Percentiles rank a stretch among this genome's conserved stretches.
phyloP scores from a whole-genome alignment of 1,139 yeast species.

The Debaryomycetaceae sp. region DNA sequence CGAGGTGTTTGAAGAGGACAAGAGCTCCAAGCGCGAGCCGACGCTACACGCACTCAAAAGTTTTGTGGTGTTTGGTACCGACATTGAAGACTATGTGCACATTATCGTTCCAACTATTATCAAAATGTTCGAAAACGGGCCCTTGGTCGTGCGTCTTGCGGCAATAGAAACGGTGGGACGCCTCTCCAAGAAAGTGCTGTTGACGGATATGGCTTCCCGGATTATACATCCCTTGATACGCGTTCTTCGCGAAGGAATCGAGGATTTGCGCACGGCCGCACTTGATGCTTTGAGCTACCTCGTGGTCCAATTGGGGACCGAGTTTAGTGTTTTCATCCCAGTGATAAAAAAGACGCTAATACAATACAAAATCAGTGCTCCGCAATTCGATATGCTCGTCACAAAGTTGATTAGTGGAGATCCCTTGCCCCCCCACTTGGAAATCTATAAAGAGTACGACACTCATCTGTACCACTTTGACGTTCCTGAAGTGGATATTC shows the following conservation, averaged over 20 bases:
- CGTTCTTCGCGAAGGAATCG: slow-evolving; percentile 47
- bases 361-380: slow-evolving; percentile 55
- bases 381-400: slow-evolving; percentile 73
- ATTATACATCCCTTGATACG: slow-evolving; percentile 81
- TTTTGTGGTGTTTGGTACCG: slow-evolving; percentile 80
- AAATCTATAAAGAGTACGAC: slow-evolving; percentile 60
- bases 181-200: slow-evolving; percentile 58
- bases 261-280: slow-evolving; percentile 53
- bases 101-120: slow-evolving; percentile 79
- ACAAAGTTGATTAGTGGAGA: slow-evolving; percentile 77
- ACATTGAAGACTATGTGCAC: slow-evolving; percentile 82
- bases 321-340: slow-evolving; percentile 81
- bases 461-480: slow-evolving; percentile 40
- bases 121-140: slow-evolving; percentile 63
- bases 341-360: slow-evolving; percentile 65
- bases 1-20: slow-evolving; percentile 71
- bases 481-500: slow-evolving; percentile 55
- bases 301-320: slow-evolving; percentile 71
- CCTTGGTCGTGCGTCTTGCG: slow-evolving; percentile 49
- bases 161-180: slow-evolving; percentile 84
- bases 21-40: slow-evolving; percentile 49
- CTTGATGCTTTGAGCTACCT: slow-evolving; percentile 77
- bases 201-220: slow-evolving; percentile 84
- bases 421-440: slow-evolving; percentile 70
- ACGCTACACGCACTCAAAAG: slow-evolving; percentile 74